Evolutionary conservation across 257 asterid species (phyloP).

Genomic region (Salvia hispanica): DNA sequence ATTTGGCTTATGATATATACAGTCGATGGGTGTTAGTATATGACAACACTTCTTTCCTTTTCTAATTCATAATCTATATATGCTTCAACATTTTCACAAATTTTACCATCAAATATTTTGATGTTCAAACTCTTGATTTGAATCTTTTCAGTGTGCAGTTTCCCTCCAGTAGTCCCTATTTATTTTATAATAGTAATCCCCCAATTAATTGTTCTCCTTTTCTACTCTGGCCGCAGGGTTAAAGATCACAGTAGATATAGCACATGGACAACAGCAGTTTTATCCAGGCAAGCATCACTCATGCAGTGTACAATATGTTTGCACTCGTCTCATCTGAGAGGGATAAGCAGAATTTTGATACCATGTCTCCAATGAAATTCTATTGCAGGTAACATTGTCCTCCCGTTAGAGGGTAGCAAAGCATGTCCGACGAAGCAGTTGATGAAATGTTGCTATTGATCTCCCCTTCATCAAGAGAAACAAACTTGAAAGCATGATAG

Average conservation of each 20-base stretch:
- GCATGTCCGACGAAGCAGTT: background rate
- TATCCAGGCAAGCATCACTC: slow-evolving; percentile 38
- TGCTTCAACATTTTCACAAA: background rate
- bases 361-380: background rate
- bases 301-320: background rate
- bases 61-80: background rate
- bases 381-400: background rate
- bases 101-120: background rate
- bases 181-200: background rate
- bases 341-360: background rate
- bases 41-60: background rate
- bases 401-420: background rate
- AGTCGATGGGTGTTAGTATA: too few species aligned
- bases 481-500: background rate
- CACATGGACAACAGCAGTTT: slow-evolving; percentile 51
- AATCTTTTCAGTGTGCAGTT: background rate
- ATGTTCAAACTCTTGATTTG: slow-evolving; percentile 2
- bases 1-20: background rate
- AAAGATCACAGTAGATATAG: slow-evolving; percentile 73
- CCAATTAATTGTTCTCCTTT: slow-evolving; percentile 1
- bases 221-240: slow-evolving; percentile 47
- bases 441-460: slow-evolving; percentile 10
- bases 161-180: background rate
- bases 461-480: slow-evolving; percentile 15
- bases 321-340: too few species aligned